Evolutionary conservation across 805 yeast species (phyloP).

Genomic region (Zygotorulaspora sp.): DNA sequence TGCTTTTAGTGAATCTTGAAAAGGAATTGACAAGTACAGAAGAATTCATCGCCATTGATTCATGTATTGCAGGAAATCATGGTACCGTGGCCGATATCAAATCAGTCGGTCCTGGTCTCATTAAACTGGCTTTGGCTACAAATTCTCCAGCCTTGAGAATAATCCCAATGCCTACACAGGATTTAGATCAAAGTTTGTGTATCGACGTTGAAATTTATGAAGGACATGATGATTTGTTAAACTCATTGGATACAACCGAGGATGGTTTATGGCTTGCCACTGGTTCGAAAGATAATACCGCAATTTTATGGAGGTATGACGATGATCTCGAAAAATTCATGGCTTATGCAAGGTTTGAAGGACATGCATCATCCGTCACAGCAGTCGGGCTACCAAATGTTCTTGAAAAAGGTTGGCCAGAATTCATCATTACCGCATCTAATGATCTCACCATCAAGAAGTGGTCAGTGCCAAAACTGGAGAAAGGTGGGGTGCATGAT

Average conservation of each 20-base stretch:
- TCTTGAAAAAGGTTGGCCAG: constrained; percentile 45
- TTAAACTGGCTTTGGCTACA: constrained; percentile 77
- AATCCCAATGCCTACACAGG: constrained; percentile 40
- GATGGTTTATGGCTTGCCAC: constrained; percentile 91
- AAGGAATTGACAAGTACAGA: constrained; percentile 30
- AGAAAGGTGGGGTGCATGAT: constrained; percentile 14
- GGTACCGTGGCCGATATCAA: constrained; percentile 91
- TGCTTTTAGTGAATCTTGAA: constrained; percentile 45
- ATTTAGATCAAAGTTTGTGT: constrained; percentile 31
- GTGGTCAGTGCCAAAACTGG: constrained; percentile 67
- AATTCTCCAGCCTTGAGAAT: constrained; percentile 86
- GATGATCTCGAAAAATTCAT: constrained; percentile 39
- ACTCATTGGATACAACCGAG: constrained; percentile 67
- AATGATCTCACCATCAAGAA: constrained; percentile 80
- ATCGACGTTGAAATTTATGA: constrained; percentile 60
- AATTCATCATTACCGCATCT: constrained; percentile 74
- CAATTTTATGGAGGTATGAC: constrained; percentile 73
- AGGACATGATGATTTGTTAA: constrained; percentile 83
- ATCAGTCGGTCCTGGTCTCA: constrained; percentile 59
- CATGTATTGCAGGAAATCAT: constrained; percentile 83
- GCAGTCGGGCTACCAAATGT: constrained; percentile 72
- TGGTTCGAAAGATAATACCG: constrained; percentile 84
- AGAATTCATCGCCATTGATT: constrained; percentile 40
- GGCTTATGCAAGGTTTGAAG: constrained; percentile 61
- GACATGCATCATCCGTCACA: constrained; percentile 84